Percentiles rank a stretch among this genome's conserved stretches.
Conservation (phyloP, 2,329 filamentous ascomycete genomes). For the Microthyrium microscopicum region DNA sequence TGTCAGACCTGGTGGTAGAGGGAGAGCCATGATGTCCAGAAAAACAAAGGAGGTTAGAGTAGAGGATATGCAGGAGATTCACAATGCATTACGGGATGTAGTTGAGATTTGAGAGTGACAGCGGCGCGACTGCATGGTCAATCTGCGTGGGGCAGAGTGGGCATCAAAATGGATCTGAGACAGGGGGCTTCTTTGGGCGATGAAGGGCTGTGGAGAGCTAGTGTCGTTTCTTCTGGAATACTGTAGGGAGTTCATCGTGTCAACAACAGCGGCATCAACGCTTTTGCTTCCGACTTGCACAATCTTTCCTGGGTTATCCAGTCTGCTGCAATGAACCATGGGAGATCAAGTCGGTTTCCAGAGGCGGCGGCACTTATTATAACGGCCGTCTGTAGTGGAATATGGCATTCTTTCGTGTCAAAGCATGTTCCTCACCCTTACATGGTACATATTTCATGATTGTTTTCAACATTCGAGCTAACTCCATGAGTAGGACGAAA, state of each 20-base stretch:
- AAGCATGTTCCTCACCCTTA: not conserved
- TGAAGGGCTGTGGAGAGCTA: not conserved
- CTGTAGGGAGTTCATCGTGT: too few relatives aligned
- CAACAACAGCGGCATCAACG: too few relatives aligned
- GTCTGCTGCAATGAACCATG: too few relatives aligned
- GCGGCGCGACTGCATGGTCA: too few relatives aligned
- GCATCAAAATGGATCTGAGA: not conserved
- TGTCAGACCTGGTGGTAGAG: constrained; percentile 50
- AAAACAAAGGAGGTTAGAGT: constrained; percentile 9
- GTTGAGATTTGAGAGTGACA: too few relatives aligned
- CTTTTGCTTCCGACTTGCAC: too few relatives aligned
- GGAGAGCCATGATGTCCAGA: constrained; percentile 37
- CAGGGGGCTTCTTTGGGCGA: not conserved
- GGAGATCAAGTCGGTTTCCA: too few relatives aligned
- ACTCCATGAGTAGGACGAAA: constrained; percentile 43
- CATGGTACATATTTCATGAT: not conserved
- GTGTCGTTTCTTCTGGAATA: too few relatives aligned
- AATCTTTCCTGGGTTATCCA: too few relatives aligned
- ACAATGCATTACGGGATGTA: constrained; percentile 3
- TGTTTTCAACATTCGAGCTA: not conserved
- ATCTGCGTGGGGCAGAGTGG: not conserved
- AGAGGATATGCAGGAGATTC: not conserved
- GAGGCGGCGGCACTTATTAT: too few relatives aligned
- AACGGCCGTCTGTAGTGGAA: not conserved
- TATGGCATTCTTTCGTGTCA: not conserved